Base-by-base conservation (phyloP, 345 rosid genomes). In the Eucalyptus polyanthemos region DNA sequence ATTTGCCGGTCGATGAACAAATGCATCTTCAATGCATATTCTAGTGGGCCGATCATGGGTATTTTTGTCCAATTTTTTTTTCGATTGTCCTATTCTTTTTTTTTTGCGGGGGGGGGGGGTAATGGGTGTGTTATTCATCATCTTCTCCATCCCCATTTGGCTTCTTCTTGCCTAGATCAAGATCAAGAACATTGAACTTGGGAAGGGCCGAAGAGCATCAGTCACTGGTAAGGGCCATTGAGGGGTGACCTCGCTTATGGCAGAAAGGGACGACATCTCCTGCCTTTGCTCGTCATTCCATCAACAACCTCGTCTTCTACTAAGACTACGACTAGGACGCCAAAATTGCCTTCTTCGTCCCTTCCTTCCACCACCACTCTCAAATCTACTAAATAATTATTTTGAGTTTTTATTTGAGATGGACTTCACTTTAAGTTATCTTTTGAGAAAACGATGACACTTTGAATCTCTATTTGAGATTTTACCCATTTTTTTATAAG, bases 341-440 rank as follows among this genome's bases (percentile, higher is more conserved):
- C 9, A 0, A 42, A 42, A 42, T 42, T 42, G 44, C 54, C 22
- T 51, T 51, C 8, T 51, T 53, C 10, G 1, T 53, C 58, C 58
- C 11, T 53, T 21, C 25, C 58, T 53, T 53, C 11, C 25, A 21
- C 11, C 25, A 53, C 5, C 5, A 8, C 56, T 53, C 56, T 5
- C 5, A 53, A 19, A 53, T 50, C 17, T 50, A 50, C 10, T 53
- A 53, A 53, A 53, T 53, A 4, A 53, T 21, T 8, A 53, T 21
- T 17, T 51, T 53, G 4, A 1, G 2, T 19, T 0, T 0, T 19
- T 53, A 19, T 53, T 53, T 19, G 5, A 53, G 0, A 19, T 2
- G 1, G 0, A 8, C 0, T 53, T 53, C 2, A 53, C 5, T 53
- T 19, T 0, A 0, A 0, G 0, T 19, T 8, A 2, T 19, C 1